These are phyloP conservation scores for Aspergillus taichungensis DNA, from an alignment of 495 filamentous ascomycete species.

Conservation along the genomic window DNA sequence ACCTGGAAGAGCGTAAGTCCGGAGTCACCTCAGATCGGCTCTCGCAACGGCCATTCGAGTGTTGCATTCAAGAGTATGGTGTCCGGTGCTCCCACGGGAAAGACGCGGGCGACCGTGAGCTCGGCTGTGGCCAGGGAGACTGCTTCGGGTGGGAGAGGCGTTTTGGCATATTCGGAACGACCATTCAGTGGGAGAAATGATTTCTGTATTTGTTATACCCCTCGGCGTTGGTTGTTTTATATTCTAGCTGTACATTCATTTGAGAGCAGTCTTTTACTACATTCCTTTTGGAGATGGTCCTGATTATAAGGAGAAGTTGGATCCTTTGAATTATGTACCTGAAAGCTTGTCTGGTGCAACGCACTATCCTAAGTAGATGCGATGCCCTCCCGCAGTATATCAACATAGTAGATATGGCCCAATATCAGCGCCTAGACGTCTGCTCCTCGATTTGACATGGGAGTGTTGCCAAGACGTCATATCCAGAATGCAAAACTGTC, in stretches of 20 bases:
- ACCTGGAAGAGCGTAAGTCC: constrained; percentile 62
- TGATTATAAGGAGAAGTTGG: too few relatives aligned
- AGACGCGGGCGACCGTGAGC: constrained; percentile 9
- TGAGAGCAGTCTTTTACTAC: too few relatives aligned
- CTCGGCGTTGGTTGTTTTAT: neutral
- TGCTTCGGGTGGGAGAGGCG: constrained; percentile 44
- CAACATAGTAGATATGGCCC: too few relatives aligned
- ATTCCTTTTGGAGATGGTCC: too few relatives aligned
- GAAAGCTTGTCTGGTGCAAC: too few relatives aligned
- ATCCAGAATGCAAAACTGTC: too few relatives aligned
- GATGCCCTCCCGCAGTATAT: too few relatives aligned
- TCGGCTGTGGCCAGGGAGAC: constrained; percentile 17
- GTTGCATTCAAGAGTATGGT: constrained; percentile 47
- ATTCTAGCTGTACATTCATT: neutral
- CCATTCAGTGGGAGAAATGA: constrained; percentile 22
- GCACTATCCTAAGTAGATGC: too few relatives aligned
- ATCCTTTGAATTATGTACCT: too few relatives aligned
- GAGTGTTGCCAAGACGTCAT: too few relatives aligned
- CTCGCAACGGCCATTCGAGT: constrained; percentile 26
- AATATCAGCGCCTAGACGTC: too few relatives aligned
- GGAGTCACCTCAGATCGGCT: constrained; percentile 5
- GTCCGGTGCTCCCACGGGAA: constrained; percentile 27
- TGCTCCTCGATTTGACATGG: too few relatives aligned
- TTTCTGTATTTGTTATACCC: neutral
- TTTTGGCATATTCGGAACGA: constrained; percentile 41